Percentiles rank a stretch among this genome's conserved stretches.
phyloP scores from a whole-genome alignment of 345 rosid species.

The Corchorus olitorius region DNA sequence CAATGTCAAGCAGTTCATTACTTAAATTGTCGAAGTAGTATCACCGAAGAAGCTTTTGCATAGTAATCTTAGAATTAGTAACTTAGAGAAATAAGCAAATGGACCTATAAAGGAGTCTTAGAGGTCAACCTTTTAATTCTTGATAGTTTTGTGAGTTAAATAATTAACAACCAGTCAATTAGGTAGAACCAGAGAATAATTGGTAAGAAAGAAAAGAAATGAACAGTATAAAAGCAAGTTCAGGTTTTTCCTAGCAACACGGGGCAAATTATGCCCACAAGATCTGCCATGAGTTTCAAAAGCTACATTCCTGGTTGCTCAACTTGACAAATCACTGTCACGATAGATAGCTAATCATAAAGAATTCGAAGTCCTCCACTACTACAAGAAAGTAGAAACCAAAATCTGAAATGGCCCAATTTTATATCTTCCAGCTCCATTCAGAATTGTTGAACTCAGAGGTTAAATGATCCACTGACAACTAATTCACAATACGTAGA shows the following conservation, averaged over 20 bases:
- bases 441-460: neutral
- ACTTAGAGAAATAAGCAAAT: neutral
- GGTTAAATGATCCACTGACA: neutral
- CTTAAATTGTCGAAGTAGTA: neutral
- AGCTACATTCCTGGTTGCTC: neutral
- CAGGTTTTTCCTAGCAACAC: neutral
- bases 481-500: neutral
- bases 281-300: neutral
- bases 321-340: neutral
- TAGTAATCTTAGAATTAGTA: neutral
- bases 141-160: neutral
- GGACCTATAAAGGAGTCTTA: neutral
- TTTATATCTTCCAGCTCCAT: neutral
- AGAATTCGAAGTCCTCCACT: neutral
- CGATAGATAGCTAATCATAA: slow-evolving; percentile 1
- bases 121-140: neutral
- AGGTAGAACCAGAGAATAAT: neutral
- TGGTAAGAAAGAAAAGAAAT: neutral
- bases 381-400: neutral
- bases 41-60: neutral
- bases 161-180: neutral
- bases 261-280: neutral
- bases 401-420: neutral
- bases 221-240: neutral
- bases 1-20: neutral